Conservation (phyloP, 179 eudicot species). For the Beta corolliflora region DNA sequence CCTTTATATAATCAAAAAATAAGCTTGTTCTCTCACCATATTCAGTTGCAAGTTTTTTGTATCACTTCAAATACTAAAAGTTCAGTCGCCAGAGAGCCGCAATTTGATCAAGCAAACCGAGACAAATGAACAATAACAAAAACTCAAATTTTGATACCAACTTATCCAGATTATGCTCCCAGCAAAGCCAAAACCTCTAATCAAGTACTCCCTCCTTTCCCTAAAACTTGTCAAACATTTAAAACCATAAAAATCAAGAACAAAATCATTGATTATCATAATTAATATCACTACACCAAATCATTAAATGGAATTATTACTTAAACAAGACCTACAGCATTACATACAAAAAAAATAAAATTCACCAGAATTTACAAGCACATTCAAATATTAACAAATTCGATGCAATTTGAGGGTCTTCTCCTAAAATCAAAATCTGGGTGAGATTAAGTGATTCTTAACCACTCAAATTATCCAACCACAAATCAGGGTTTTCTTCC, state of each 20-base stretch:
- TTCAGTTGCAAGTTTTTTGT: not conserved
- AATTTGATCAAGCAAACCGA: not conserved
- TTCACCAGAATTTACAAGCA: not conserved
- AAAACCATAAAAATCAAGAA: not conserved
- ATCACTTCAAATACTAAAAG: not conserved
- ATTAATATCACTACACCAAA: not conserved
- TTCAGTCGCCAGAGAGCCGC: not conserved
- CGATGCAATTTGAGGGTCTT: not conserved
- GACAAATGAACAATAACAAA: not conserved
- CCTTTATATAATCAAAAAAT: not conserved
- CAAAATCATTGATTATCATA: not conserved
- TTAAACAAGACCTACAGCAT: constrained; percentile 3
- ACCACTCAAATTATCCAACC: constrained; percentile 5
- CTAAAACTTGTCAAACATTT: not conserved
- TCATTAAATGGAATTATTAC: not conserved
- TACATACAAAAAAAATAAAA: not conserved
- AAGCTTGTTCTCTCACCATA: not conserved
- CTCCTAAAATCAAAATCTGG: not conserved
- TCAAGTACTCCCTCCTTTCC: not conserved
- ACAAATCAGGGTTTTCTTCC: not conserved
- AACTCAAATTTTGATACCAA: not conserved
- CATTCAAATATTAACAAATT: not conserved
- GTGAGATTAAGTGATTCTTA: not conserved
- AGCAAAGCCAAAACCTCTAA: constrained; percentile 11
- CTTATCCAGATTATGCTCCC: not conserved